Percentiles rank a stretch among this genome's conserved stretches.
phyloP scores from a whole-genome alignment of 306 rosid genomes.

The Prunus salicina region DNA sequence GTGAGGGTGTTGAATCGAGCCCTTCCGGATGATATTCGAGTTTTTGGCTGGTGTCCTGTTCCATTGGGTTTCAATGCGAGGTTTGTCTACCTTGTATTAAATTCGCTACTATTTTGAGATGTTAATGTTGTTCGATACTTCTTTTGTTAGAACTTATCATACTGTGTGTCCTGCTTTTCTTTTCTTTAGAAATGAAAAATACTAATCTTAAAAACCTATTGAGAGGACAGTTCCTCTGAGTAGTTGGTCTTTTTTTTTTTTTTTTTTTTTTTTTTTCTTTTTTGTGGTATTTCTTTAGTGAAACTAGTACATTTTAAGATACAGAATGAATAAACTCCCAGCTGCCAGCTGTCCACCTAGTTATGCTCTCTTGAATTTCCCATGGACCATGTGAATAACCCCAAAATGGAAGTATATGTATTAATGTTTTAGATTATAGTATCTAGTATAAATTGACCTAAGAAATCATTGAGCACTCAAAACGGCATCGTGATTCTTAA shows the following conservation, averaged over 20 bases:
- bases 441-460: background rate
- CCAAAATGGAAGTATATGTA: too few relatives aligned
- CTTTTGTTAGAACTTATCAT: background rate
- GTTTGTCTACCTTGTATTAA: slow-evolving; percentile 43
- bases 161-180: background rate
- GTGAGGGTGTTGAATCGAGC: slow-evolving; percentile 84
- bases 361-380: background rate
- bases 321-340: background rate
- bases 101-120: slow-evolving; percentile 10
- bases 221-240: background rate
- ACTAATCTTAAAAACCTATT: background rate
- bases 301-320: background rate
- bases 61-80: slow-evolving; percentile 89
- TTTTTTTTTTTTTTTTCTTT: too few relatives aligned
- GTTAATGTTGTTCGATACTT: background rate
- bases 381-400: background rate
- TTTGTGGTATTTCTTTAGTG: background rate
- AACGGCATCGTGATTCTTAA: background rate
- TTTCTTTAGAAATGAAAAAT: background rate
- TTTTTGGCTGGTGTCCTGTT: slow-evolving; percentile 83
- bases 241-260: too few relatives aligned
- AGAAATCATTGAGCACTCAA: background rate
- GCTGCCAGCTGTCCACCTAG: background rate
- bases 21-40: slow-evolving; percentile 80
- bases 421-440: background rate